phyloP scores from a whole-genome alignment of 805 yeast species.

The Spathaspora arborariae region DNA sequence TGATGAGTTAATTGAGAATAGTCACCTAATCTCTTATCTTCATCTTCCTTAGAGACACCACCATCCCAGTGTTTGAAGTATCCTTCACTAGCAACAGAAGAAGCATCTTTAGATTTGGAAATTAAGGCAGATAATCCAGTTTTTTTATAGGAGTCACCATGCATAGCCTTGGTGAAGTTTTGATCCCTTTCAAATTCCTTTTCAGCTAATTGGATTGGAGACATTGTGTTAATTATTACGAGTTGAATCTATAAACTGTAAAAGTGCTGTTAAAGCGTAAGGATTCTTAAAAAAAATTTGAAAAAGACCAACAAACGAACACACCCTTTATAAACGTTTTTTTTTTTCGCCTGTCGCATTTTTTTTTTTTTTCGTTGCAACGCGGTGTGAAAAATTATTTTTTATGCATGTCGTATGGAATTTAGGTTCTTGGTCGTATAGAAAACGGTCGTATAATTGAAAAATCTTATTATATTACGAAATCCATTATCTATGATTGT shows the following conservation, averaged over 20 bases:
- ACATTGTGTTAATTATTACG: conserved; percentile 3
- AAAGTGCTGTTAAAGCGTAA: not conserved
- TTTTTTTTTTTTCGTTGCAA: not conserved
- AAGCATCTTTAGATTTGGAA: conserved; percentile 70
- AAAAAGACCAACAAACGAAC: not conserved
- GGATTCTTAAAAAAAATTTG: not conserved
- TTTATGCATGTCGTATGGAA: not conserved
- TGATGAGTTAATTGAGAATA: conserved; percentile 91
- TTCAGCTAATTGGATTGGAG: conserved; percentile 26
- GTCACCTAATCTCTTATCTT: conserved; percentile 71
- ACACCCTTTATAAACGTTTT: not conserved
- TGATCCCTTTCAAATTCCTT: conserved; percentile 59
- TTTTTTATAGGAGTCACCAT: conserved; percentile 68
- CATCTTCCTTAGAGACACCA: conserved; percentile 69
- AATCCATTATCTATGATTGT: not conserved
- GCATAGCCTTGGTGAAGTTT: conserved; percentile 79
- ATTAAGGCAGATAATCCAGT: conserved; percentile 76
- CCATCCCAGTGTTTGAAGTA: conserved; percentile 98
- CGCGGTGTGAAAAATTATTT: not conserved
- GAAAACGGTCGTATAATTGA: not conserved
- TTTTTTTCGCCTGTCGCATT: not conserved
- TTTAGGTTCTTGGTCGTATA: not conserved
- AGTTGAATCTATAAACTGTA: conserved; percentile 7
- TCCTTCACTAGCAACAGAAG: conserved; percentile 78
- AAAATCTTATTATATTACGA: not conserved